Percentiles rank a stretch among this genome's conserved stretches.
Evolutionary conservation across 2,329 filamentous ascomycete genomes (phyloP).

Genomic region (Ophioceras dolichostomum): DNA sequence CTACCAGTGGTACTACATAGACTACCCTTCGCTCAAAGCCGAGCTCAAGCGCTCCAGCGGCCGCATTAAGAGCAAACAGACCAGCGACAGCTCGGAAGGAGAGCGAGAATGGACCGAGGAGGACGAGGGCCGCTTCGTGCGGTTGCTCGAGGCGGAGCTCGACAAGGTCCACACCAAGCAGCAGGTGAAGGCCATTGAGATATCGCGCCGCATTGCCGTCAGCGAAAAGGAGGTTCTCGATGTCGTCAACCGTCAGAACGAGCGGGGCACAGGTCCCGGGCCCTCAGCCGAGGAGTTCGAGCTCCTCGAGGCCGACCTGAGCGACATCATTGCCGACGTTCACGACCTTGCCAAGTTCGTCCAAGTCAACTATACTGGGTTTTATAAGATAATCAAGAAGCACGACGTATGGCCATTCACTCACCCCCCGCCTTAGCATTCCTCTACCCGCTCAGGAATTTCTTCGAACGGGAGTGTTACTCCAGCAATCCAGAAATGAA

Average conservation of each 20-base stretch:
- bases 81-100: not conserved
- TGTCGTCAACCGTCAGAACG: slow-evolving; percentile 65
- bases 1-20: slow-evolving; percentile 97
- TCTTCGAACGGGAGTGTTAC: too few relatives aligned
- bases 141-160: slow-evolving; percentile 76
- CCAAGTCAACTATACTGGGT: slow-evolving; percentile 95
- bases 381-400: slow-evolving; percentile 99
- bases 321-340: slow-evolving; percentile 96
- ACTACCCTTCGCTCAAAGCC: slow-evolving; percentile 86
- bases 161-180: slow-evolving; percentile 98
- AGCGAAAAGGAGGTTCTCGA: slow-evolving; percentile 85
- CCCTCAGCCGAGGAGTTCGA: slow-evolving; percentile 88
- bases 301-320: slow-evolving; percentile 85
- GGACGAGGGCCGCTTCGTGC: slow-evolving; percentile 81
- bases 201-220: slow-evolving; percentile 75
- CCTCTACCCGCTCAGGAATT: not conserved
- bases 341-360: slow-evolving; percentile 98
- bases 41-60: slow-evolving; percentile 67
- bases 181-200: slow-evolving; percentile 93
- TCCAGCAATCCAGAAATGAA: too few relatives aligned
- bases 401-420: slow-evolving; percentile 64
- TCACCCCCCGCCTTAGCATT: not conserved
- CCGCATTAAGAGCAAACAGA: slow-evolving; percentile 18
- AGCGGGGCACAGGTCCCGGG: slow-evolving; percentile 41
- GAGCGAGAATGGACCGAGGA: slow-evolving; percentile 71